Evolutionary conservation across 2,329 filamentous ascomycete species (phyloP), one percentile per base, ranked within the genome.

Genomic region (Colletotrichum sp.): DNA sequence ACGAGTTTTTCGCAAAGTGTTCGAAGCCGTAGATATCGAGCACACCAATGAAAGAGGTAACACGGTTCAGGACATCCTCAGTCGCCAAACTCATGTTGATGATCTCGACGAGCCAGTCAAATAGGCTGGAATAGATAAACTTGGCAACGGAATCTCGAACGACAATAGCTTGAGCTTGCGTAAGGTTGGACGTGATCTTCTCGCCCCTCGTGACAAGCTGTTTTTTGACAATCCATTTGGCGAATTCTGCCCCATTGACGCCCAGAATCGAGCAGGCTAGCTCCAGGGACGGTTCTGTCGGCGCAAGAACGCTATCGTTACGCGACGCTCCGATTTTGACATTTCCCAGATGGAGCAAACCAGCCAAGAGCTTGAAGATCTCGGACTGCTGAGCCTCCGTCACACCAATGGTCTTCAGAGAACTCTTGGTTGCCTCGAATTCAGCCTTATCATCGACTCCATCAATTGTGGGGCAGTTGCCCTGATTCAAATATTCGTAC

Each of bases 11-110:
- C 78, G 97, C 96, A 82, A 99, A 99, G 86, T 99, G 97, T 85
- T 99, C 97, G 83, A 99, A 99, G 78, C 96, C 96, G 86, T 99
- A 99, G 80, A 99, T 99, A 95, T 99, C 97, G 78, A 99, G 91
- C 64, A 99, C 97, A 85, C 97, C 97, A 81, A 99, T 99, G 85
- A 99, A 99, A 3, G 95, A 96, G 71, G 89, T 91, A 72, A 98
- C 95, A 55, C 95, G 92, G 80, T 90, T 93, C 69, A 99, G 85
- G 49, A 99, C 95, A 78, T 96, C 94, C 61, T 98, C 94, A 2
- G 96, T 96, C 15, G 97, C 97, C 80, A 99, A 89, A 83, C 96
- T 96, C 80, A 89, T 89, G 87, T 99, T 99, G 87, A 98, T 98
- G 76, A 94, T 95, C 81, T 99, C 96, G n/a, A 99, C 97, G 29